These are phyloP conservation scores for Naganishia kalamii DNA, from an alignment of 768 basidiomycete species.

Conservation along the genomic window DNA sequence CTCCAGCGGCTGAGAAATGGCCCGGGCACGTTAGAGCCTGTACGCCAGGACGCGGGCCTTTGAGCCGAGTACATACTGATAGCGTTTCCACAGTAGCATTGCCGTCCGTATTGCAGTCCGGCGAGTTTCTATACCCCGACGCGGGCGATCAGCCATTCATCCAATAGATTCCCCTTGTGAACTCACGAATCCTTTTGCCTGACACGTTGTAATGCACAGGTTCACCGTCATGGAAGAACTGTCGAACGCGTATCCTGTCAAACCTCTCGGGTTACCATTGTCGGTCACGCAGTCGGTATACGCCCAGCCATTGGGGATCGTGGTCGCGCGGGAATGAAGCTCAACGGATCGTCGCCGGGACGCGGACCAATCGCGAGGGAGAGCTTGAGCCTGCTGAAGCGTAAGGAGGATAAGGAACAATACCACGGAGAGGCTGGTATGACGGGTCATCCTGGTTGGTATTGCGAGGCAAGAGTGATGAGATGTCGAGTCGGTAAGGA, in stretches of 20 bases:
- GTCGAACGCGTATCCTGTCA: not conserved
- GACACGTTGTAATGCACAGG: constrained; percentile 9
- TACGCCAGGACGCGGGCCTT: no score
- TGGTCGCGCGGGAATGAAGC: constrained; percentile 1
- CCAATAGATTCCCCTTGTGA: not conserved
- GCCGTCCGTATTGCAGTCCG: not conserved
- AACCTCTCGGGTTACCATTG: not conserved
- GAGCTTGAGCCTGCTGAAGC: not conserved
- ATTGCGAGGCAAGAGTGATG: not conserved
- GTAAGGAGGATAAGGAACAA: not conserved
- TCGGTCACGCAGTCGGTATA: not conserved
- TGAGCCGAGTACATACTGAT: not conserved
- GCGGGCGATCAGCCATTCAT: not conserved
- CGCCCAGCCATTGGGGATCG: constrained; percentile 12
- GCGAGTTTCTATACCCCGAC: not conserved
- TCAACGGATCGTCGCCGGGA: not conserved
- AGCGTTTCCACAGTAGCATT: constrained; percentile 21
- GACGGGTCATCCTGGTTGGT: not conserved
- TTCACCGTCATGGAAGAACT: not conserved
- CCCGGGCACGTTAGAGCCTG: no score
- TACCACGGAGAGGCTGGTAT: not conserved
- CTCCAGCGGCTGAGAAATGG: not conserved
- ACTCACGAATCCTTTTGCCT: constrained; percentile 9
- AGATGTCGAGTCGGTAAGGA: not conserved
- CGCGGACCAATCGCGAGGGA: not conserved